phyloP scores from a whole-genome alignment of 2,329 filamentous ascomycete species.

The Emericellopsis atlantica region DNA sequence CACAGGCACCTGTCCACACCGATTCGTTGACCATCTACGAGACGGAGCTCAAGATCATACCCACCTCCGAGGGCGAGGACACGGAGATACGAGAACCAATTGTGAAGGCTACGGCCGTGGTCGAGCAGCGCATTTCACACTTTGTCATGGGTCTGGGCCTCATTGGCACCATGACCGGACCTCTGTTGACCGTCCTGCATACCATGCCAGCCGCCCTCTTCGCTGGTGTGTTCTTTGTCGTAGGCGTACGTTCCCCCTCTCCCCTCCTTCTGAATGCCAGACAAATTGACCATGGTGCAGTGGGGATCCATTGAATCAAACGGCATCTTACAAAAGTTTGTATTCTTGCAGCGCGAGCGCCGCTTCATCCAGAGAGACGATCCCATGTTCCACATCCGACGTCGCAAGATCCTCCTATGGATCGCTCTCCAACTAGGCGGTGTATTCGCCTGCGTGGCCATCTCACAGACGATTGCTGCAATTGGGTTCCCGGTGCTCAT shows the following conservation, averaged over 20 bases:
- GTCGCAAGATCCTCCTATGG: conserved; percentile 33
- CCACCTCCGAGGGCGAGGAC: conserved; percentile 24
- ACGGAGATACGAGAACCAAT: conserved; percentile 28
- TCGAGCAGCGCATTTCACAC: conserved; percentile 43
- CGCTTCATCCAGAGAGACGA: conserved; percentile 33
- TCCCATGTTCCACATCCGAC: conserved; percentile 27
- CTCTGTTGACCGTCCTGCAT: conserved; percentile 36
- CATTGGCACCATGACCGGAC: conserved; percentile 43
- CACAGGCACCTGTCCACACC: conserved; percentile 43
- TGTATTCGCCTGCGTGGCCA: conserved; percentile 40
- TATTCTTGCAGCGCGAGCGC: conserved; percentile 32
- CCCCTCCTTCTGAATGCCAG: neutral
- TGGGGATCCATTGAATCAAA: conserved; percentile 36
- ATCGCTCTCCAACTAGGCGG: conserved; percentile 35
- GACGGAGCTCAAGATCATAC: conserved; percentile 24
- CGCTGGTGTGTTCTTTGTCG: conserved; percentile 44
- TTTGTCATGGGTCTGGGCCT: conserved; percentile 40
- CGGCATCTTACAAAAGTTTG: conserved; percentile 35
- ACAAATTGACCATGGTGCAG: conserved; percentile 6
- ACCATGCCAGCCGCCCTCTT: conserved; percentile 41
- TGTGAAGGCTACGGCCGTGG: conserved; percentile 30
- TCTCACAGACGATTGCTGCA: conserved; percentile 46
- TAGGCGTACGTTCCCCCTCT: conserved; percentile 27
- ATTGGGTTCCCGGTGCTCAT: conserved; percentile 48
- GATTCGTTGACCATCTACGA: conserved; percentile 31